These are phyloP conservation scores for Alternaria ventricosa DNA, from an alignment of 2,329 filamentous ascomycete genomes.

Conservation along the genomic window DNA sequence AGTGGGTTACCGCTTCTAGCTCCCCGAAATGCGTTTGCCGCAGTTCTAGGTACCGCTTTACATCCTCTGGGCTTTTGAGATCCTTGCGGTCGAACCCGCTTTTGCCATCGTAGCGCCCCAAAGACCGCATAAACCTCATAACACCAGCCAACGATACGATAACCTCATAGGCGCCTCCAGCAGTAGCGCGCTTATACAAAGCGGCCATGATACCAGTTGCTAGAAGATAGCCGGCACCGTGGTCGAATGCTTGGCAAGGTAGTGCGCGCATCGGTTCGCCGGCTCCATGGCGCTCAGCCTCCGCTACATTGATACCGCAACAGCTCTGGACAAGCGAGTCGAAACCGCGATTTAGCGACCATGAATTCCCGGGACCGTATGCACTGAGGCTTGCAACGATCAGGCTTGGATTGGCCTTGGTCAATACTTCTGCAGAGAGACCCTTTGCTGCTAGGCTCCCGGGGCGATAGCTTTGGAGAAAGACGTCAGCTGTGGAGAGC, in stretches of 20 bases:
- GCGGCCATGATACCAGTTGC: slow-evolving; percentile 61
- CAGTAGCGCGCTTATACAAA: slow-evolving; percentile 54
- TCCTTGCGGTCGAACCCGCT: slow-evolving; percentile 54
- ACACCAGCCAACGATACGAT: slow-evolving; percentile 63
- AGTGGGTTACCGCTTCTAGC: slow-evolving; percentile 58
- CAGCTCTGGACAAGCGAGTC: slow-evolving; percentile 64
- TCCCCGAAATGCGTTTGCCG: slow-evolving; percentile 55
- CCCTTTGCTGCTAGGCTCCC: slow-evolving; percentile 56
- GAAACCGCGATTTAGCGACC: slow-evolving; percentile 58
- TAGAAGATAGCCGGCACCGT: slow-evolving; percentile 62
- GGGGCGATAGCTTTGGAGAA: slow-evolving; percentile 62
- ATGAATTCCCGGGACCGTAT: slow-evolving; percentile 58
- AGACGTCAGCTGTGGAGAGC: slow-evolving; percentile 59
- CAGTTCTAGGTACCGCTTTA: slow-evolving; percentile 52
- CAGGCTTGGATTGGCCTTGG: slow-evolving; percentile 52
- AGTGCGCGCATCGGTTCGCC: slow-evolving; percentile 52
- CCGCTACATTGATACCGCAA: slow-evolving; percentile 62
- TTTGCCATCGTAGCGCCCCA: slow-evolving; percentile 58
- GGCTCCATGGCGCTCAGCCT: slow-evolving; percentile 55
- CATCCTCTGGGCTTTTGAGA: slow-evolving; percentile 39
- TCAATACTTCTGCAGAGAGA: slow-evolving; percentile 49
- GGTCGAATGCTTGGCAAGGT: slow-evolving; percentile 65
- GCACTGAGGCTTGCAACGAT: slow-evolving; percentile 62
- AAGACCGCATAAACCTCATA: slow-evolving; percentile 62
- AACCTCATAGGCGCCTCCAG: slow-evolving; percentile 60